Evolutionary conservation across 108 stramenopile genomes (phyloP).

Genomic region (Asterionellopsis glacialis): DNA sequence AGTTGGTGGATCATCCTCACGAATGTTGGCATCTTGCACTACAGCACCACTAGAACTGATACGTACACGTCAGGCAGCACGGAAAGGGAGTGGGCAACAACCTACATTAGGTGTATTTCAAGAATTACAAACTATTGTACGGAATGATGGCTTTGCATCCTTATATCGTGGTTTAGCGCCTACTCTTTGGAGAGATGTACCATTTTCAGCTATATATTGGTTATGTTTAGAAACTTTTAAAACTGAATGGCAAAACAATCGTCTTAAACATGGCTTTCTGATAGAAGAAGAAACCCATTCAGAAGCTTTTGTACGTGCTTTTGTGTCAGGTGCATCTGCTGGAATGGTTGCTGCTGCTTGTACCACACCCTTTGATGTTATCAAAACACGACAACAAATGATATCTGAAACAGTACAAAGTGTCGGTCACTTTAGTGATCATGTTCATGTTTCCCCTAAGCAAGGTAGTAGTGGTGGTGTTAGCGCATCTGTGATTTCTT

Average conservation of each 20-base stretch:
- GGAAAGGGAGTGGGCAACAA: conserved; percentile 12
- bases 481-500: background rate
- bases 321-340: conserved; percentile 73
- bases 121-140: conserved; percentile 48
- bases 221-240: conserved; percentile 58
- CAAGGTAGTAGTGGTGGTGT: background rate
- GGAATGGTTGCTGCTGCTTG: conserved; percentile 80
- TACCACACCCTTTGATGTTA: conserved; percentile 94
- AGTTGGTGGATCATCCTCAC: conserved; percentile 70
- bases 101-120: conserved; percentile 26
- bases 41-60: conserved; percentile 93
- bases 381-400: conserved; percentile 87
- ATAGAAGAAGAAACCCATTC: background rate
- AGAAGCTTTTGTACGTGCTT: conserved; percentile 31
- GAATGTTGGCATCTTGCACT: conserved; percentile 66
- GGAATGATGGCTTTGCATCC: conserved; percentile 43
- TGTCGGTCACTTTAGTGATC: too few species aligned
- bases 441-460: background rate
- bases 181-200: conserved; percentile 90
- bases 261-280: conserved; percentile 1
- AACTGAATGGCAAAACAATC: conserved; percentile 12
- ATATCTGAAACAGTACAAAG: conserved; percentile 1
- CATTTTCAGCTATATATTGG: conserved; percentile 93
- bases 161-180: conserved; percentile 82
- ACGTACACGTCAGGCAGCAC: conserved; percentile 60